Conservation (phyloP, 2,329 filamentous ascomycete genomes). For the Macrophomina tecta region DNA sequence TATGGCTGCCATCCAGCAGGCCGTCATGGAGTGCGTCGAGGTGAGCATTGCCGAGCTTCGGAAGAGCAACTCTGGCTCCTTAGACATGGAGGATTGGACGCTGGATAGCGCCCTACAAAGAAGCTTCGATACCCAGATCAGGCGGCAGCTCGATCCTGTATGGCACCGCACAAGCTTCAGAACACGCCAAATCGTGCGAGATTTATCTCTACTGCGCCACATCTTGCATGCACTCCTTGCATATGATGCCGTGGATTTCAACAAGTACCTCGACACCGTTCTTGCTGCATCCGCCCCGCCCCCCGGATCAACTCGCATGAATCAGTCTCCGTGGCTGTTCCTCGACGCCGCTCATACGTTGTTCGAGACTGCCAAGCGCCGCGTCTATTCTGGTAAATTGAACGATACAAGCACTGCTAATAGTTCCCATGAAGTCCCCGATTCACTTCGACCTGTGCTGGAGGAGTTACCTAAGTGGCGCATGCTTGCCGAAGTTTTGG, state of each 20-base stretch:
- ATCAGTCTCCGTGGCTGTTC: slow-evolving; percentile 94
- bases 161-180: slow-evolving; percentile 97
- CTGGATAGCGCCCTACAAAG: slow-evolving; percentile 89
- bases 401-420: slow-evolving; percentile 56
- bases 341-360: slow-evolving; percentile 93
- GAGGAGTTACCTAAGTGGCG: slow-evolving; percentile 97
- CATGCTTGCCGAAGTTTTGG: slow-evolving; percentile 84
- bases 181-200: slow-evolving; percentile 91
- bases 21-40: slow-evolving; percentile 94
- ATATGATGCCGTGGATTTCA: slow-evolving; percentile 88
- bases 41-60: slow-evolving; percentile 92
- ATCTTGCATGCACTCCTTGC: slow-evolving; percentile 82
- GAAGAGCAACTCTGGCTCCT: slow-evolving; percentile 77
- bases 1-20: slow-evolving; percentile 93
- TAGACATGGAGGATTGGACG: slow-evolving; percentile 98
- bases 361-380: slow-evolving; percentile 84
- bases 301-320: slow-evolving; percentile 84
- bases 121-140: slow-evolving; percentile 88
- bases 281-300: slow-evolving; percentile 88
- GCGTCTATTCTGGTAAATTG: slow-evolving; percentile 81
- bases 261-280: slow-evolving; percentile 93
- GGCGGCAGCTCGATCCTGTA: slow-evolving; percentile 90
- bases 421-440: slow-evolving; percentile 54
- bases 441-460: slow-evolving; percentile 78
- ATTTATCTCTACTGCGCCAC: slow-evolving; percentile 80